Percentiles rank a stretch among this genome's conserved stretches.
Conservation (phyloP, 108 stramenopile genomes). For the Cyclotella sp. region DNA sequence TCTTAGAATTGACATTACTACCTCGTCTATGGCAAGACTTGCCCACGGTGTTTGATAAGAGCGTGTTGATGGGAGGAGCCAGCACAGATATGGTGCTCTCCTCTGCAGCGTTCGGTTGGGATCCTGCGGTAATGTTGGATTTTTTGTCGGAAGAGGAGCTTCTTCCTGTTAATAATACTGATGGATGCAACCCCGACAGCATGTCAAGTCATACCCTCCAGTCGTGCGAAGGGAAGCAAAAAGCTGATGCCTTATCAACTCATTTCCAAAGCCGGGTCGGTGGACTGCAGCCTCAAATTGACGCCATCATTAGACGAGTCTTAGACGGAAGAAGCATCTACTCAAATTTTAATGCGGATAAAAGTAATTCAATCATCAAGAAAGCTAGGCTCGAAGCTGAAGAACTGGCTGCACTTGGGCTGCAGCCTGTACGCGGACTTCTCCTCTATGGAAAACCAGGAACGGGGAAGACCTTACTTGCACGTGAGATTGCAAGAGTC, state of each 20-base stretch:
- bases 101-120: conserved; percentile 51
- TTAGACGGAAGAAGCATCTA: conserved; percentile 73
- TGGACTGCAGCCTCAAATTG: conserved; percentile 73
- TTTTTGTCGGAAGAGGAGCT: conserved; percentile 28
- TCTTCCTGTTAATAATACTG: conserved; percentile 1
- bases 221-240: conserved; percentile 62
- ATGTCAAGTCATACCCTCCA: conserved; percentile 6
- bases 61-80: conserved; percentile 31
- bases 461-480: conserved; percentile 70
- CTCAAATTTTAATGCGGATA: conserved; percentile 34
- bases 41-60: conserved; percentile 41
- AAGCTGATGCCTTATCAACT: conserved; percentile 66
- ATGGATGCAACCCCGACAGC: neutral
- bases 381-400: conserved; percentile 67
- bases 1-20: conserved; percentile 69
- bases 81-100: conserved; percentile 60
- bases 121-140: conserved; percentile 35
- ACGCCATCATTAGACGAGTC: conserved; percentile 80
- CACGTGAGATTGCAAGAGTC: conserved; percentile 82
- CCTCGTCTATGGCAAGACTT: conserved; percentile 58
- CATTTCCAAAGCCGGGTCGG: conserved; percentile 69
- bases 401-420: conserved; percentile 79
- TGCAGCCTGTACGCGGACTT: conserved; percentile 84
- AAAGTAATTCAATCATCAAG: conserved; percentile 15
- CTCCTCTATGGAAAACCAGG: conserved; percentile 90